phyloP scores from a whole-genome alignment of 2,329 filamentous ascomycete species.

The Colletotrichum abscissum region DNA sequence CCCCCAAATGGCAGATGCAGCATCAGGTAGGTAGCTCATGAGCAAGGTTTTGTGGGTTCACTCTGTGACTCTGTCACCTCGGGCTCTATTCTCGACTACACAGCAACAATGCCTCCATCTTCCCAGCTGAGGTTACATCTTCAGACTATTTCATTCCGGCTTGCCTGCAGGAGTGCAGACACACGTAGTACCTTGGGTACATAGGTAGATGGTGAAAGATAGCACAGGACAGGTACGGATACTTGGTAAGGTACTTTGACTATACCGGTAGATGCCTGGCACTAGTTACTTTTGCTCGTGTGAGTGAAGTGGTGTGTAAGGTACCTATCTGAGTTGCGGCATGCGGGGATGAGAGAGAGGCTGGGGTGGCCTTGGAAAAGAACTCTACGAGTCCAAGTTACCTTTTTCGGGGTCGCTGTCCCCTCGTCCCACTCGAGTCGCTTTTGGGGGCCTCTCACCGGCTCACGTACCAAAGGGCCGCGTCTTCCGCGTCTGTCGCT shows the following conservation, averaged over 20 bases:
- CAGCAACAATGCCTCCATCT: neutral
- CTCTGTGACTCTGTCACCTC: neutral
- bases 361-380: constrained; percentile 1
- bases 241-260: neutral
- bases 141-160: neutral
- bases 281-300: neutral
- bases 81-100: neutral
- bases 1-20: neutral
- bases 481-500: neutral
- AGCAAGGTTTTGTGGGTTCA: neutral
- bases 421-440: neutral
- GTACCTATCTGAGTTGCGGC: too few species aligned
- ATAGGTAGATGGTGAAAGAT: too few species aligned
- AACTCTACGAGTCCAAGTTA: neutral
- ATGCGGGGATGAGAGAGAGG: neutral
- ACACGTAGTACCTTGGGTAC: neutral
- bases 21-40: neutral
- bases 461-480: neutral
- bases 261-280: neutral
- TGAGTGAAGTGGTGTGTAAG: neutral
- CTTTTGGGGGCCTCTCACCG: neutral
- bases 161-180: neutral
- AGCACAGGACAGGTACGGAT: too few species aligned
- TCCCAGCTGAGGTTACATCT: neutral
- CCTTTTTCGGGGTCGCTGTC: neutral